phyloP scores from a whole-genome alignment of 148 eudicot genomes.

The Dianthus caryophyllus region DNA sequence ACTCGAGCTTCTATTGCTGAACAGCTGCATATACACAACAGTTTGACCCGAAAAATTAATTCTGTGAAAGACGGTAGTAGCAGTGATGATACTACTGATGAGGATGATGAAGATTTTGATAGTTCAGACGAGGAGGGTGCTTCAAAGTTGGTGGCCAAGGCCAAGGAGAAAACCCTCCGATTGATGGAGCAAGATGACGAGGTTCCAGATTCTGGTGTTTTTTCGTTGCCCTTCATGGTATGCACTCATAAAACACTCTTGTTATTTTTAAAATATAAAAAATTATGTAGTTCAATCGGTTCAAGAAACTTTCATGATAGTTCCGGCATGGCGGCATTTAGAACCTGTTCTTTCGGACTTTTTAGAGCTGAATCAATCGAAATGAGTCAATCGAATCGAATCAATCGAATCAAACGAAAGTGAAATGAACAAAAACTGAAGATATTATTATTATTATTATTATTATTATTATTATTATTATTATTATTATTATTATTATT shows the following conservation, averaged over 20 bases:
- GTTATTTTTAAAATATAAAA: not conserved
- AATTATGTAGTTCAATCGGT: not conserved
- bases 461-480: too few species aligned
- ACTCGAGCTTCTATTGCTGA: constrained; percentile 85
- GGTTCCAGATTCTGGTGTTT: constrained; percentile 71
- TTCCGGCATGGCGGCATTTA: not conserved
- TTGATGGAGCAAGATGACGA: constrained; percentile 67
- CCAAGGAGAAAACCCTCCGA: constrained; percentile 65
- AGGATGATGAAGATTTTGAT: constrained; percentile 53
- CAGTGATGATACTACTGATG: constrained; percentile 50
- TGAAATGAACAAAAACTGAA: too few species aligned
- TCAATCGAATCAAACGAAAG: too few species aligned
- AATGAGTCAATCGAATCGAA: too few species aligned
- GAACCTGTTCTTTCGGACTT: not conserved
- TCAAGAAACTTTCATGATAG: not conserved
- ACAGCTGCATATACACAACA: constrained; percentile 68
- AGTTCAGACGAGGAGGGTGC: constrained; percentile 53
- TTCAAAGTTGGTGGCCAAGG: constrained; percentile 58
- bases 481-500: too few species aligned
- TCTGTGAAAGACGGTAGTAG: constrained; percentile 67
- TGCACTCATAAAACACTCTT: not conserved
- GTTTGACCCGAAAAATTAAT: constrained; percentile 79
- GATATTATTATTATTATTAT: too few species aligned
- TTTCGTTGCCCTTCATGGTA: constrained; percentile 96
- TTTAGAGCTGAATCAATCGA: too few species aligned